Percentiles rank a stretch among this genome's conserved stretches.
Evolutionary conservation across 148 eudicot species (phyloP).

Genomic region (Chenopodium album): DNA sequence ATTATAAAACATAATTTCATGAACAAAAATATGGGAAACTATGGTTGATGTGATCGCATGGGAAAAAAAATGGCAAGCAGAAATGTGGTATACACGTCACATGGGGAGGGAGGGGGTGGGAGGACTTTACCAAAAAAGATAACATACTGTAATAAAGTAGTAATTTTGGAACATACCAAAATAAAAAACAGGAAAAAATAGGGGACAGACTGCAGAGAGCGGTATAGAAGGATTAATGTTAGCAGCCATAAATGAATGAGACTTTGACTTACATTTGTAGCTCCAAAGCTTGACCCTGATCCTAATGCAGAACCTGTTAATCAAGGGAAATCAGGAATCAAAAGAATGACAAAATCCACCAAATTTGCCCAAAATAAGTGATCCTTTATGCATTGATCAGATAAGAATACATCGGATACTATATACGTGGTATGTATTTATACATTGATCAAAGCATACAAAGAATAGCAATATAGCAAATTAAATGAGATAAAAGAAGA

Average conservation of each 20-base stretch:
- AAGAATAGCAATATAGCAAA: background rate
- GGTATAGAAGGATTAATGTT: no score
- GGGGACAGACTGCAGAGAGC: background rate
- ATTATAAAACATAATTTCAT: no score
- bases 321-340: conserved; percentile 22
- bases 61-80: background rate
- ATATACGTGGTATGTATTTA: no score
- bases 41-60: no score
- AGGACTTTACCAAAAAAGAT: background rate
- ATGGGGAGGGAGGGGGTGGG: background rate
- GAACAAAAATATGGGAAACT: no score
- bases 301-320: conserved; percentile 72
- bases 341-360: background rate
- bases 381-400: background rate
- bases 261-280: conserved; percentile 52
- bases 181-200: background rate
- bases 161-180: background rate
- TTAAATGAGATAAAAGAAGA: background rate
- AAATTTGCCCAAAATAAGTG: background rate
- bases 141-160: no score
- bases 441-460: background rate
- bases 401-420: no score
- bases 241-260: background rate
- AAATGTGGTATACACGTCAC: background rate
- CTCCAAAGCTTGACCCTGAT: conserved; percentile 82